Evolutionary conservation across 1,284 basidiomycete species (phyloP).

Genomic region (Cronartium ribicola): DNA sequence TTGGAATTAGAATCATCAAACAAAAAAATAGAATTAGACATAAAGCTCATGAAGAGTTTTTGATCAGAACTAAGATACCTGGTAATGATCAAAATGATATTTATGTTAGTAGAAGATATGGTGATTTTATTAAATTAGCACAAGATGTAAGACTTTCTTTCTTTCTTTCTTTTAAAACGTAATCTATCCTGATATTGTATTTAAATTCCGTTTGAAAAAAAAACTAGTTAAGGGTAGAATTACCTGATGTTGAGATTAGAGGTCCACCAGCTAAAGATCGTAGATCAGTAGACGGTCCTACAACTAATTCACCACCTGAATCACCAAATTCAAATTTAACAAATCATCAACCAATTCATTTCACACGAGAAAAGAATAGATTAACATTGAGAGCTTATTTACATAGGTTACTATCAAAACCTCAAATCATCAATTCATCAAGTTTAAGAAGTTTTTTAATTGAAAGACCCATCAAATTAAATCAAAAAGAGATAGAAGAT

Average conservation of each 20-base stretch:
- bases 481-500: constrained; percentile 72
- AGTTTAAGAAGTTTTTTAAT: constrained; percentile 81
- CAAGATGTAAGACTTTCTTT: constrained; percentile 62
- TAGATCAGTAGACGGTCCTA: constrained; percentile 56
- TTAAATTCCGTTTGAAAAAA: background rate
- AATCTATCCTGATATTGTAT: background rate
- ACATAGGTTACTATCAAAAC: constrained; percentile 66
- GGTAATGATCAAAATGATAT: constrained; percentile 62
- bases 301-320: constrained; percentile 43
- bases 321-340: constrained; percentile 46
- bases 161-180: background rate
- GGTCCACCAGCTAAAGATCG: constrained; percentile 80
- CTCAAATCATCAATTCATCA: constrained; percentile 72
- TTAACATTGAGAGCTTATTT: constrained; percentile 90
- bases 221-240: constrained; percentile 70
- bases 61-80: constrained; percentile 77
- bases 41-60: constrained; percentile 88
- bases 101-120: constrained; percentile 86
- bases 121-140: constrained; percentile 83
- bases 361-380: constrained; percentile 89
- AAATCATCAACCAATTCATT: constrained; percentile 55
- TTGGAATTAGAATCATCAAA: constrained; percentile 71
- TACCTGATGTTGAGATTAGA: constrained; percentile 72
- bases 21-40: constrained; percentile 78
- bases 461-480: constrained; percentile 68